Evolutionary conservation across 345 rosid species (phyloP), one percentile per base, ranked within the genome.

Genomic region (Melaleuca quinquenervia): DNA sequence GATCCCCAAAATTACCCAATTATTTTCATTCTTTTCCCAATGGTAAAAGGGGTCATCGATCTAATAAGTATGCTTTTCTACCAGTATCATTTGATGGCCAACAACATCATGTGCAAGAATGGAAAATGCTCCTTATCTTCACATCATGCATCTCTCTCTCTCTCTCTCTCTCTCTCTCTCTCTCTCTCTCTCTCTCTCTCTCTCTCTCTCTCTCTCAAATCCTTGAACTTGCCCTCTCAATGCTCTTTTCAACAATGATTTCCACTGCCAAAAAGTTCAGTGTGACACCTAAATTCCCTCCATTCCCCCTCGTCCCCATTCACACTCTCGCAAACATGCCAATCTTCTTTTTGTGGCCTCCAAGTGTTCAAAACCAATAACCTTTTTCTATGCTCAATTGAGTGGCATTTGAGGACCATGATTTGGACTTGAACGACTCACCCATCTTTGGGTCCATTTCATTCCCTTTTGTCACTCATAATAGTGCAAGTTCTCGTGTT

Each of bases 101-200:
- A 94, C 98, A 94, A 90, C 87, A 96, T 96, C 89, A 96, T 96
- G 86, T 87, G 86, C 84, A 83, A 60, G 88, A 80, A 90, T 92
- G 90, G 91, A 88, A 91, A 91, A 82, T 93, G 89, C 90, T 90
- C 90, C 95, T 91, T 90, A 90, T 92, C 91, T 93, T 90, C 51
- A n/a, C 45, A 9, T 84, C 53, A 41, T 41, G 41, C 41, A 41
- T 86, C 49, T 83, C 85, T 88, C 85, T 56, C 85, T 26, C 60
- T 51, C 82, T 36, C 7, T 11, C 85, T 87, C 82, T 76, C 82
- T 56, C 87, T 85, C 90, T 86, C 84, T 50, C 82, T 87, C 16
- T 75, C 51, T 14, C 36, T 85, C 86, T 86, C 58, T 86, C 87
- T 89, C 82, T 76, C 86, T n/a, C 53, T 36, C 75, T 36, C 5